Percentiles rank a stretch among this genome's conserved stretches.
Conservation (phyloP, 441 rosid species). For the Croton laevigatus region DNA sequence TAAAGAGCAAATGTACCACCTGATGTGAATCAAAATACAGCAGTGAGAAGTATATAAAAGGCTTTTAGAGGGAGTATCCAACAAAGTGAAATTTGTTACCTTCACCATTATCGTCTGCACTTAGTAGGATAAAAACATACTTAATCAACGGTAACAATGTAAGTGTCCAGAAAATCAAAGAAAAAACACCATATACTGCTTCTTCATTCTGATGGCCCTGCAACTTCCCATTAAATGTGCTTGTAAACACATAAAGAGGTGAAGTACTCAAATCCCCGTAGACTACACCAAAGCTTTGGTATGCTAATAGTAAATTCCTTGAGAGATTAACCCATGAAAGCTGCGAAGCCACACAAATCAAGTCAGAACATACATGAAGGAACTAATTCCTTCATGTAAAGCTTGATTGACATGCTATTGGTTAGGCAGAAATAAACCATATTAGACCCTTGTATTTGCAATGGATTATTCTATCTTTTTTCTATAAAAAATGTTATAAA, state of each 20-base stretch:
- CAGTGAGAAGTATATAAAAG: slow-evolving; percentile 8
- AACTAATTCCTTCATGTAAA: background rate
- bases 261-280: slow-evolving; percentile 85
- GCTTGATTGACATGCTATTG: background rate
- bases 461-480: too few relatives aligned
- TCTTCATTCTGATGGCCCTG: slow-evolving; percentile 48
- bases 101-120: slow-evolving; percentile 84
- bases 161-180: slow-evolving; percentile 87
- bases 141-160: slow-evolving; percentile 73
- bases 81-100: slow-evolving; percentile 38
- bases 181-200: slow-evolving; percentile 72
- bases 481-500: too few relatives aligned
- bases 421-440: background rate
- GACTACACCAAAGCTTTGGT: slow-evolving; percentile 89
- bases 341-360: slow-evolving; percentile 41
- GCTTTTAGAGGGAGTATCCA: background rate
- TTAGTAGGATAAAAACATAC: slow-evolving; percentile 53
- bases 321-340: slow-evolving; percentile 60
- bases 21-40: slow-evolving; percentile 35
- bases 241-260: slow-evolving; percentile 71
- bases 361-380: slow-evolving; percentile 4
- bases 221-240: slow-evolving; percentile 63
- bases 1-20: slow-evolving; percentile 93
- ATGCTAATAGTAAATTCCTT: slow-evolving; percentile 66
- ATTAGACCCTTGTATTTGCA: background rate